Base-by-base conservation (phyloP, 768 basidiomycete genomes). In the Leccinum uliginosum region DNA sequence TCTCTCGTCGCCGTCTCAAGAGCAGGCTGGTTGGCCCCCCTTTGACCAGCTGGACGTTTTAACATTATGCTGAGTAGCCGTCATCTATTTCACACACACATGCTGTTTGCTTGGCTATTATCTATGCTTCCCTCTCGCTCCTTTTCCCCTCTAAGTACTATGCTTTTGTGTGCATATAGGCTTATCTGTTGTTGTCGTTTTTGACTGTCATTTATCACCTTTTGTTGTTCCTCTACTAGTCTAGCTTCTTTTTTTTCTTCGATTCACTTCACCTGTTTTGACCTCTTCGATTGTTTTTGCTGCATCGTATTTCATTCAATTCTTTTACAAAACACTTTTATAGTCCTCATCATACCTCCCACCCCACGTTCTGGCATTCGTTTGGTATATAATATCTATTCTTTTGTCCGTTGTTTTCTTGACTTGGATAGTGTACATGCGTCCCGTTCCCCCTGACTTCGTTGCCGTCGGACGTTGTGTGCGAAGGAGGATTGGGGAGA, bases 371-470 rank as follows among this genome's bases (percentile, higher is more conserved):
- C 54, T 53, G 43, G 59, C 62, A 62, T 66, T 68, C 55, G 38
- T 47, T 63, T 53, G 62, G 52, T 68, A 72, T 66, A 70, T 72
- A 71, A 72, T 72, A 69, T 62, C 64, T 70, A 71, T 55, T 34
- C 30, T 29, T 57, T 62, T 63, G 56, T 54, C 56, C 23, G 30
- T 34, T 10, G 10, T n/a, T 19, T 40, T 40, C 38, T 40, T 40
- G 38, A 40, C n/a, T 40, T 40, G 38, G 17, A 53, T 70, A 73
- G 60, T 65, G 65, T 70, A 72, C 65, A 73, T 65, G 17, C 59
- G 59, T 52, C 51, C 27, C 10, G 38, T 19, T 40, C 38, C 38
- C 38, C 38, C n/a, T n/a, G 17, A 3, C 17, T 19, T 14, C 14
- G 11, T 44, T 14, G 44, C 21, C 23, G 12, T 21, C 17, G 45